These are phyloP conservation scores for maize (Zea mays) DNA, from an alignment of 176 grass and related monocot species.

Conservation along the genomic window Zm-B73-REFERENCE-NAM-5.0 NC_050100.1:218266001-218266500, in stretches of 20 bases:
- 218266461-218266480: slow-evolving; percentile 65
- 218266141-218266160: slow-evolving; percentile 79
- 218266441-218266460: slow-evolving; percentile 53
- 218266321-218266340: slow-evolving; percentile 74
- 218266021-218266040: slow-evolving; percentile 43
- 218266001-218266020: slow-evolving; percentile 67
- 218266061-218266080: slow-evolving; percentile 81
- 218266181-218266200: slow-evolving; percentile 81
- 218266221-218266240: slow-evolving; percentile 83
- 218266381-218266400: slow-evolving; percentile 54
- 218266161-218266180: slow-evolving; percentile 78
- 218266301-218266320: slow-evolving; percentile 84
- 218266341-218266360: slow-evolving; percentile 67
- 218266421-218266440: slow-evolving; percentile 74
- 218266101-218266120: slow-evolving; percentile 70
- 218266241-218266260: slow-evolving; percentile 54
- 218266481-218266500: slow-evolving; percentile 70
- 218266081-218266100: slow-evolving; percentile 53
- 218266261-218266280: slow-evolving; percentile 71
- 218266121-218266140: slow-evolving; percentile 65
- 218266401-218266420: slow-evolving; percentile 92
- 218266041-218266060: slow-evolving; percentile 33
- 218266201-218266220: slow-evolving; percentile 65
- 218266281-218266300: slow-evolving; percentile 56
- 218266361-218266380: slow-evolving; percentile 74